phyloP scores from a whole-genome alignment of 1,284 basidiomycete species.

The Sanguinoderma infundibulare region DNA sequence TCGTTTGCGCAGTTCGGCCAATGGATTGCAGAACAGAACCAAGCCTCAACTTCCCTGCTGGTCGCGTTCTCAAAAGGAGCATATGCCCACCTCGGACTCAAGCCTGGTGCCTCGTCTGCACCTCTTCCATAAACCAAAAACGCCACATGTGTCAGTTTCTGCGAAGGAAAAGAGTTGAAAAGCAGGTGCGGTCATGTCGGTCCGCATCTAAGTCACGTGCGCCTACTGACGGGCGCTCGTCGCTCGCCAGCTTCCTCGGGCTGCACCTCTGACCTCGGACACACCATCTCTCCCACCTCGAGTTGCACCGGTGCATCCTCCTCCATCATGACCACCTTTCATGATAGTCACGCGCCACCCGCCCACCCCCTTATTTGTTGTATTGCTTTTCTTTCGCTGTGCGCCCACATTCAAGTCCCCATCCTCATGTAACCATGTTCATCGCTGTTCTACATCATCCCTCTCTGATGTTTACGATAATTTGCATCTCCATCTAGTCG shows the following conservation, averaged over 20 bases:
- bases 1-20: conserved; percentile 10
- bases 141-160: not conserved
- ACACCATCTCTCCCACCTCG: not conserved
- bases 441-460: not conserved
- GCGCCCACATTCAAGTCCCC: too few relatives aligned
- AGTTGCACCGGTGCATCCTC: not conserved
- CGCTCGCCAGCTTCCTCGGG: not conserved
- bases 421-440: too few relatives aligned
- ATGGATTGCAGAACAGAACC: conserved; percentile 11
- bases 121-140: not conserved
- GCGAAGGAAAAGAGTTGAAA: not conserved
- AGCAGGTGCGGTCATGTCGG: conserved; percentile 3
- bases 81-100: conserved; percentile 2
- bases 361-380: not conserved
- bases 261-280: too few relatives aligned
- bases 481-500: too few relatives aligned
- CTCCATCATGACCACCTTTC: not conserved
- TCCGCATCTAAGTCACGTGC: conserved; percentile 4
- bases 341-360: too few relatives aligned
- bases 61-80: not conserved
- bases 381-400: not conserved
- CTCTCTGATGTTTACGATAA: too few relatives aligned
- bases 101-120: not conserved
- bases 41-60: not conserved
- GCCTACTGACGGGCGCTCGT: not conserved